A percentile compares a stretch with the other conserved stretches of the same genome.
These are phyloP conservation scores for Calocybe indica DNA, from an alignment of 768 basidiomycete species.

Conservation along the genomic window DNA sequence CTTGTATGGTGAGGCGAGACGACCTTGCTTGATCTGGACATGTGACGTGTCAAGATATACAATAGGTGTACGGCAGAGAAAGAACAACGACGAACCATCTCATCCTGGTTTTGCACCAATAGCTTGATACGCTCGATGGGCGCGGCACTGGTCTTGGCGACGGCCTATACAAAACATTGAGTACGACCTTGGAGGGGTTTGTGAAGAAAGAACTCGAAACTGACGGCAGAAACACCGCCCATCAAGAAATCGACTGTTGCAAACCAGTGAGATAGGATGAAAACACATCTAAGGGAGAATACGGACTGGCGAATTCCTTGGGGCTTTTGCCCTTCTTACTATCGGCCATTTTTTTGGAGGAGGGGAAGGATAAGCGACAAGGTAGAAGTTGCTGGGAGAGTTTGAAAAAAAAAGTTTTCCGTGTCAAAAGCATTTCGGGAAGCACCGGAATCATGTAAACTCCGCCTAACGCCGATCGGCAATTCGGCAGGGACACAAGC, in stretches of 20 bases:
- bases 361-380: conserved; percentile 45
- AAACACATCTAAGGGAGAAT: conserved; percentile 4
- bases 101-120: conserved; percentile 98
- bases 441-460: conserved; percentile 40
- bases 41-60: conserved; percentile 27
- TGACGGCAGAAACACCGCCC: conserved; percentile 90
- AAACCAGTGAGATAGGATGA: conserved; percentile 10
- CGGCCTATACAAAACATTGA: conserved; percentile 53
- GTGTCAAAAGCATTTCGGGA: conserved; percentile 40
- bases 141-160: conserved; percentile 98
- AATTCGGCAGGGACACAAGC: not conserved
- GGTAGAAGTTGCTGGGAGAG: conserved; percentile 29
- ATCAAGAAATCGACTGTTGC: conserved; percentile 85
- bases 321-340: conserved; percentile 81
- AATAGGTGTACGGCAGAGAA: not conserved
- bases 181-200: conserved; percentile 12
- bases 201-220: conserved; percentile 18
- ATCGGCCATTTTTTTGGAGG: conserved; percentile 71
- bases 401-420: conserved; percentile 40
- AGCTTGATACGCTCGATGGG: conserved; percentile 99
- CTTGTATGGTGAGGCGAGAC: conserved; percentile 94
- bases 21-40: conserved; percentile 95
- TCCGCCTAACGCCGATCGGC: conserved; percentile 30
- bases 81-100: conserved; percentile 68
- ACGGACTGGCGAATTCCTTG: conserved; percentile 83